Evolutionary conservation across 768 basidiomycete genomes (phyloP).

Genomic region (Gymnopilus dilepis): DNA sequence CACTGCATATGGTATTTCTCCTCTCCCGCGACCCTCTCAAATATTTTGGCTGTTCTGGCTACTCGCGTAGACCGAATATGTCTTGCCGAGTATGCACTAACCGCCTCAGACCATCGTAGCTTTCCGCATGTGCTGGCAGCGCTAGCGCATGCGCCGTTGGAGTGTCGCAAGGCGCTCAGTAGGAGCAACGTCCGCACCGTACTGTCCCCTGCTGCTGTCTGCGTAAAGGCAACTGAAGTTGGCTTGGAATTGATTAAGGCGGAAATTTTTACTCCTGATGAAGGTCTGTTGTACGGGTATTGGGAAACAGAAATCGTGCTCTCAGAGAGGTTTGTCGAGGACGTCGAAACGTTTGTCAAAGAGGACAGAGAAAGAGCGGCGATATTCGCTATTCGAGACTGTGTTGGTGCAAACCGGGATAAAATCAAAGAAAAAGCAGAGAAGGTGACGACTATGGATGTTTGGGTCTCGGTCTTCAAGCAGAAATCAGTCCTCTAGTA

Average conservation of each 20-base stretch:
- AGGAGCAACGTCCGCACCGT: constrained; percentile 17
- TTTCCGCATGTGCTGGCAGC: constrained; percentile 19
- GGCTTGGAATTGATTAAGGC: constrained; percentile 10
- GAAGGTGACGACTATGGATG: constrained; percentile 16
- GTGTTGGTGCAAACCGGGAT: constrained; percentile 11
- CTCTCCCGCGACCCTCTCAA: constrained; percentile 8
- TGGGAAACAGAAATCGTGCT: constrained; percentile 16
- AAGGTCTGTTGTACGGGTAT: constrained; percentile 12
- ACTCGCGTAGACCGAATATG: constrained; percentile 7
- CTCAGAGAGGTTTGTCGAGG: constrained; percentile 1
- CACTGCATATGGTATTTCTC: constrained; percentile 22
- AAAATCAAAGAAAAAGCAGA: constrained; percentile 3
- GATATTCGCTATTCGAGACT: constrained; percentile 15
- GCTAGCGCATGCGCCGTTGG: constrained; percentile 14
- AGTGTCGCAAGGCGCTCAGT: constrained; percentile 13
- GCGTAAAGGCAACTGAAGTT: constrained; percentile 7
- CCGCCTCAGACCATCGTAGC: constrained; percentile 3
- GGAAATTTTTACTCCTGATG: not conserved
- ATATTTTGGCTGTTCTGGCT: constrained; percentile 7
- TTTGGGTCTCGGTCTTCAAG: constrained; percentile 8
- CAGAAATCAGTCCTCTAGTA: too few relatives aligned
- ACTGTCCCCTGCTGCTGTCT: constrained; percentile 11
- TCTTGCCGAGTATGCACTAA: constrained; percentile 16
- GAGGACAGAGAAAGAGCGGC: constrained; percentile 18
- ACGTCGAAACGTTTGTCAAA: constrained; percentile 13